phyloP scores from a whole-genome alignment of 495 filamentous ascomycete genomes.

The Neurospora tetrasperma region DNA sequence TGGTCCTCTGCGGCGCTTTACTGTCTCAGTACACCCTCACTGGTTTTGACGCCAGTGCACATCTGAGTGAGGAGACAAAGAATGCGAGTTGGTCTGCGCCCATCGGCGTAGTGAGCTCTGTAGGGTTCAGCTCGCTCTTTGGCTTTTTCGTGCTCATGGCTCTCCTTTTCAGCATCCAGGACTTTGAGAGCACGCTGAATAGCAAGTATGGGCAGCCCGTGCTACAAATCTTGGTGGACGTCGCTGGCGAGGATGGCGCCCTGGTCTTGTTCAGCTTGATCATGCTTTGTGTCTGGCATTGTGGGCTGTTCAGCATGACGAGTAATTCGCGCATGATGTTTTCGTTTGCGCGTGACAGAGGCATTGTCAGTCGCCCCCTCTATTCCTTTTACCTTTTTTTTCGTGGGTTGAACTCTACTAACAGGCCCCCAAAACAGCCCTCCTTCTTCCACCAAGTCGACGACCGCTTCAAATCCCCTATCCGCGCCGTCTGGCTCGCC shows the following conservation, averaged over 20 bases:
- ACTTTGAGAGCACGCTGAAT: conserved; percentile 37
- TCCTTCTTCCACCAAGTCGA: conserved; percentile 49
- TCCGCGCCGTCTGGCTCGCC: conserved; percentile 51
- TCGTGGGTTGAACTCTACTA: too few relatives aligned
- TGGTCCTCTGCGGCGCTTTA: conserved; percentile 44
- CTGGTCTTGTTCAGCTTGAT: conserved; percentile 47
- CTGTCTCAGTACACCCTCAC: conserved; percentile 46
- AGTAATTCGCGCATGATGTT: conserved; percentile 58
- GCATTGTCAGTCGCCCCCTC: conserved; percentile 25
- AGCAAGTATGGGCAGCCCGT: conserved; percentile 41
- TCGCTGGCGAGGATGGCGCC: conserved; percentile 45
- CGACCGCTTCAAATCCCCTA: conserved; percentile 40
- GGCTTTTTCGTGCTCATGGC: conserved; percentile 53
- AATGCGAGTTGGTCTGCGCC: conserved; percentile 52
- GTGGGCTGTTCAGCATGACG: conserved; percentile 48
- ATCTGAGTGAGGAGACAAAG: conserved; percentile 49
- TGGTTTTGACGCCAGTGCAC: conserved; percentile 46
- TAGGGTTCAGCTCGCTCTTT: conserved; percentile 47
- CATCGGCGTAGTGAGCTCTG: conserved; percentile 49
- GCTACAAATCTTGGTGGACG: conserved; percentile 47
- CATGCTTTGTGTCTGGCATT: conserved; percentile 53
- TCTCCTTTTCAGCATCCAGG: conserved; percentile 47
- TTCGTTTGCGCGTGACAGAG: conserved; percentile 45
- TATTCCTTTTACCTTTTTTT: background rate
- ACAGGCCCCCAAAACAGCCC: conserved; percentile 10